A percentile compares a stretch with the other conserved stretches of the same genome.
These are phyloP conservation scores for Dactylellina sp. DNA, from an alignment of 2,329 filamentous ascomycete genomes.

Conservation along the genomic window DNA sequence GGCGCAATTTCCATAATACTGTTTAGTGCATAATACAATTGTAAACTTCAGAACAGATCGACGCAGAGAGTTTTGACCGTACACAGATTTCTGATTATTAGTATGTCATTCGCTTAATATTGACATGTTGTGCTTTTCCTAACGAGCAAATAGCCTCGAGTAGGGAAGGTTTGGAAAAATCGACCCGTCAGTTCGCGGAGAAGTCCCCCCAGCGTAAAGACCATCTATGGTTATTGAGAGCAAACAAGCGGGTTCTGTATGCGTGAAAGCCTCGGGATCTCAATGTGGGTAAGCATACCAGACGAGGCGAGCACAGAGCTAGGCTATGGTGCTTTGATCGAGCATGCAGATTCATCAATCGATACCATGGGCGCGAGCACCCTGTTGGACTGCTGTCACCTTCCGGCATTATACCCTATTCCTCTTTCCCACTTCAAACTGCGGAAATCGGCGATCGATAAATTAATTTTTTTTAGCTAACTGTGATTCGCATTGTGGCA, in stretches of 20 bases:
- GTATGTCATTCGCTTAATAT: conserved; percentile 51
- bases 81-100: neutral
- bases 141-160: conserved; percentile 16
- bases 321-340: too few relatives aligned
- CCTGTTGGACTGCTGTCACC: too few relatives aligned
- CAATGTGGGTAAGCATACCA: conserved; percentile 8
- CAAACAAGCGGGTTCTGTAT: conserved; percentile 22
- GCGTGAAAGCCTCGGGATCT: conserved; percentile 12
- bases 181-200: conserved; percentile 20
- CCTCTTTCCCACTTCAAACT: too few relatives aligned
- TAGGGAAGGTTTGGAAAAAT: conserved; percentile 21
- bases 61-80: neutral
- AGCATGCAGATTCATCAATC: too few relatives aligned
- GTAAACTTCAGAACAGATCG: conserved; percentile 2
- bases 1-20: neutral
- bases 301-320: neutral
- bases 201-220: neutral
- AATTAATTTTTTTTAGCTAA: too few relatives aligned
- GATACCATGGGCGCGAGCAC: too few relatives aligned
- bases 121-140: conserved; percentile 55
- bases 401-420: too few relatives aligned
- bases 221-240: conserved; percentile 22
- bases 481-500: too few relatives aligned
- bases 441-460: too few relatives aligned
- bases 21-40: neutral